phyloP scores from a whole-genome alignment of 2,329 filamentous ascomycete genomes.

The Venturia asperata region DNA sequence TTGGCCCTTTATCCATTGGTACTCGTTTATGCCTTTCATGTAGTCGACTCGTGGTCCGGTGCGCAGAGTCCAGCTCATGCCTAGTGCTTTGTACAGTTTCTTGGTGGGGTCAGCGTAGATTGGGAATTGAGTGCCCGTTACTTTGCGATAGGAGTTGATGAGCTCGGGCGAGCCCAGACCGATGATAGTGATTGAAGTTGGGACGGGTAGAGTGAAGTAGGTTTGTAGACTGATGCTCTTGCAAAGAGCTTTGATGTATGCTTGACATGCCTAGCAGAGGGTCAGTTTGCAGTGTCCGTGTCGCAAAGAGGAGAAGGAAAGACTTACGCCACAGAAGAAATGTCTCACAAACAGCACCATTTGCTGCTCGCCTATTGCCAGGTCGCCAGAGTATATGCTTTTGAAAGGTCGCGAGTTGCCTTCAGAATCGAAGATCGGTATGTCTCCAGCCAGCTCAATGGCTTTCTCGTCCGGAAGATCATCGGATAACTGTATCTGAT shows the following conservation, averaged over 20 bases:
- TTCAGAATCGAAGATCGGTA: constrained; percentile 32
- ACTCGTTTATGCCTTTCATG: constrained; percentile 37
- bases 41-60: constrained; percentile 49
- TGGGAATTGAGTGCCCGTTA: constrained; percentile 60
- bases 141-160: constrained; percentile 58
- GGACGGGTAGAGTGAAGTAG: constrained; percentile 42
- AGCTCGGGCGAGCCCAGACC: constrained; percentile 64
- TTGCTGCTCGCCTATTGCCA: constrained; percentile 40
- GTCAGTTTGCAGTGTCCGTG: constrained; percentile 21
- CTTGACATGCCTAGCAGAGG: constrained; percentile 61
- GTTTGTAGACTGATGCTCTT: constrained; percentile 45
- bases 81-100: constrained; percentile 58
- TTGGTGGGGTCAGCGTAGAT: constrained; percentile 69
- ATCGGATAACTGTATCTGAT: constrained; percentile 14
- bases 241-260: constrained; percentile 61
- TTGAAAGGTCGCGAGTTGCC: constrained; percentile 33
- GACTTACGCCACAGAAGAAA: constrained; percentile 69
- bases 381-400: constrained; percentile 30
- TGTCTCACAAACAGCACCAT: constrained; percentile 69
- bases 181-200: constrained; percentile 61
- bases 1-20: constrained; percentile 18
- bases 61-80: constrained; percentile 59
- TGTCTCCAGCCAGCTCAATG: constrained; percentile 8
- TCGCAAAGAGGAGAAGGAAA: background rate
- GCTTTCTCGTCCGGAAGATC: background rate